Evolutionary conservation across 2,329 filamentous ascomycete genomes (phyloP), one percentile per base, ranked within the genome.

Genomic region (Sclerotinia nivalis): DNA sequence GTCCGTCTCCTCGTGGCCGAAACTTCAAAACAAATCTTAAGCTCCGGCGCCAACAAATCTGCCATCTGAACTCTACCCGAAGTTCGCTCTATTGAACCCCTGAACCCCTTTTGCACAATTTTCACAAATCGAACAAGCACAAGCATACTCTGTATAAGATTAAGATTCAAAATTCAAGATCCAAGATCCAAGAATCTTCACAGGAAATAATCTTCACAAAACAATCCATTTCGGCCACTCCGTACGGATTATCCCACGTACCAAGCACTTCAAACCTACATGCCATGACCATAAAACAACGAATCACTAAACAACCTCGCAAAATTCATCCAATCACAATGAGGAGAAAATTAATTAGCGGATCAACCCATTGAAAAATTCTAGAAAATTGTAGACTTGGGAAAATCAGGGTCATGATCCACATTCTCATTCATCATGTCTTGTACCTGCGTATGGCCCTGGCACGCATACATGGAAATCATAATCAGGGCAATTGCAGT

Each of bases 391-490:
- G 31, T n/a, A 40, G 47, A 40, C 40, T 15, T 49, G 28, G 25
- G 45, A 50, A 64, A 64, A 50, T 37, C 60, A 37, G 60, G 60
- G 45, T 64, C 31, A 49, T 64, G 45, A 49, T 64, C 60, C 60
- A 64, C 60, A 22, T 34, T 34, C 31, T 34, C 34, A 20, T 37
- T 34, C 34, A 20, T 37, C 54, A 55, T 20, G 43, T 62, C 5
- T 25, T 43, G 60, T 64, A 64, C 60, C 60, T 64, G 60, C 60
- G 45, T 64, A 25, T 50, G 45, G 28, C 45, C 60, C 60, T 64
- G 45, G 43, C 22, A 50, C 12, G 34, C 47, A 50, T 45, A 52
- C 47, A 25, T 28, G 34, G n/a, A 58, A 59, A 64, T 52, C 61
- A 40, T 25, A 37, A 52, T 47, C n/a, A 59, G 55, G 34, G 37